phyloP scores from a whole-genome alignment of 2,329 filamentous ascomycete species.

The Davidsoniella neocaledoniae region DNA sequence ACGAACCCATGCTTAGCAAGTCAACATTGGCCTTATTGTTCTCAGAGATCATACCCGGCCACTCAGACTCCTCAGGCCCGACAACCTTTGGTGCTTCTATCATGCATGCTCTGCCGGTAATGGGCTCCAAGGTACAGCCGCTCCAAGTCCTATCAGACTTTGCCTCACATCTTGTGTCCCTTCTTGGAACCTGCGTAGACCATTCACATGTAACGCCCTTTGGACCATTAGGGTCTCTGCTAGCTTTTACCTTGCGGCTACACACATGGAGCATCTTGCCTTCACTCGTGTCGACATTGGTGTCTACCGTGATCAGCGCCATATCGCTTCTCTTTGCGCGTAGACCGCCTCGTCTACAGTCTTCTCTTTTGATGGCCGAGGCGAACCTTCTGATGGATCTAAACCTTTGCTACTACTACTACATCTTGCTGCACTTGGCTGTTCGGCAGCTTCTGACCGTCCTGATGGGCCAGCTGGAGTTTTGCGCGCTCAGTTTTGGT shows the following conservation, averaged over 20 bases:
- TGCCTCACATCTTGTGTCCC: slow-evolving; percentile 41
- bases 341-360: not conserved
- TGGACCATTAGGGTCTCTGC: slow-evolving; percentile 44
- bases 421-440: slow-evolving; percentile 44
- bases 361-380: not conserved
- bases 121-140: slow-evolving; percentile 32
- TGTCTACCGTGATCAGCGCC: slow-evolving; percentile 20
- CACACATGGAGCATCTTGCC: slow-evolving; percentile 43
- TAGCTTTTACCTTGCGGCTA: slow-evolving; percentile 46
- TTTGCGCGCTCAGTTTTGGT: slow-evolving; percentile 42
- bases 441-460: slow-evolving; percentile 24
- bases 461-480: slow-evolving; percentile 16
- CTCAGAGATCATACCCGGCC: slow-evolving; percentile 41
- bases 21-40: not conserved
- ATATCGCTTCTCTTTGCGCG: slow-evolving; percentile 2
- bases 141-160: slow-evolving; percentile 46
- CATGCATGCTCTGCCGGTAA: slow-evolving; percentile 46
- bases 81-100: slow-evolving; percentile 48
- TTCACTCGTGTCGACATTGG: slow-evolving; percentile 38
- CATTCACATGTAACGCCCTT: slow-evolving; percentile 49
- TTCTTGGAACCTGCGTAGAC: slow-evolving; percentile 52
- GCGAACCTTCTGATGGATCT: slow-evolving; percentile 10
- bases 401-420: slow-evolving; percentile 28
- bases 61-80: slow-evolving; percentile 20
- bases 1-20: slow-evolving; percentile 24